These are phyloP conservation scores for Tricladium varicosporioides DNA, from an alignment of 2,329 filamentous ascomycete species.

Conservation along the genomic window DNA sequence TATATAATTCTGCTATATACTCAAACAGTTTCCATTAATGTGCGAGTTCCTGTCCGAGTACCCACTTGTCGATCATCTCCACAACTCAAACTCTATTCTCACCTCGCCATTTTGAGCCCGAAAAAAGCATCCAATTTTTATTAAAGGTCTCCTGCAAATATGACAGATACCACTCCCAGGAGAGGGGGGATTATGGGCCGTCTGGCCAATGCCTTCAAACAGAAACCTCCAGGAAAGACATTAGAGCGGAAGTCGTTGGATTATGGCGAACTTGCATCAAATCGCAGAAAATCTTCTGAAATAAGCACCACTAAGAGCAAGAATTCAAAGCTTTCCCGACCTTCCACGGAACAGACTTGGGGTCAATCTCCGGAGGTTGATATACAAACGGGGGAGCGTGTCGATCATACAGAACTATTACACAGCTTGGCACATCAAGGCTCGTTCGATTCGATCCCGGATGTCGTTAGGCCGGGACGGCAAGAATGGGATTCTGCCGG, in stretches of 20 bases:
- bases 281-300: background rate
- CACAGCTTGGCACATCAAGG: slow-evolving; percentile 32
- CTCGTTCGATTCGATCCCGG: slow-evolving; percentile 26
- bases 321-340: background rate
- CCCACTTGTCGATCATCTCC: background rate
- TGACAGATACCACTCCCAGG: background rate
- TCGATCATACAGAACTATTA: slow-evolving; percentile 32
- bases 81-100: background rate
- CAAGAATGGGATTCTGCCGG: slow-evolving; percentile 14
- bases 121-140: background rate
- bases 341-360: background rate
- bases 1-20: no score
- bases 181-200: background rate
- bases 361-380: slow-evolving; percentile 11
- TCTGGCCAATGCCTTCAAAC: background rate
- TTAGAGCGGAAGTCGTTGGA: background rate
- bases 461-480: background rate
- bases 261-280: background rate
- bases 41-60: no score
- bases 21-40: no score
- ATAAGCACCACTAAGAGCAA: background rate
- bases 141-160: background rate
- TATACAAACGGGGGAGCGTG: slow-evolving; percentile 32
- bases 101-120: background rate
- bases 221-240: background rate